Conservation (phyloP, 495 filamentous ascomycete genomes). For the Aspergillus avenaceus region DNA sequence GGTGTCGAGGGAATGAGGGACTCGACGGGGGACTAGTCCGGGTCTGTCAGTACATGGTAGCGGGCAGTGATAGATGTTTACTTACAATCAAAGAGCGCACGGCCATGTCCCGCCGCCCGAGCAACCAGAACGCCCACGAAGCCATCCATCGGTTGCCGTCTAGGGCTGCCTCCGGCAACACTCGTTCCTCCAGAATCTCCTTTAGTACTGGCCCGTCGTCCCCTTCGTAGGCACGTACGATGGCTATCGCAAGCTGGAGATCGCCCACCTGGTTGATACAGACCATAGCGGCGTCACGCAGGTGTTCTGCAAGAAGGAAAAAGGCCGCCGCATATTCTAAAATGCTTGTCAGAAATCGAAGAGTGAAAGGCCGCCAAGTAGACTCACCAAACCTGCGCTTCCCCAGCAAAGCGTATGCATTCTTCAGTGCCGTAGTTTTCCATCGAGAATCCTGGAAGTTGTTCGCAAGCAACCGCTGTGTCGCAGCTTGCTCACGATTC, state of each 20-base stretch:
- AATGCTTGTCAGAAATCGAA: constrained; percentile 6
- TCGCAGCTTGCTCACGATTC: constrained; percentile 80
- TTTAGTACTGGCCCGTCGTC: constrained; percentile 72
- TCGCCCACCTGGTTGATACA: constrained; percentile 82
- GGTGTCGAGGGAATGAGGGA: constrained; percentile 51
- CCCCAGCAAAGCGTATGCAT: constrained; percentile 93
- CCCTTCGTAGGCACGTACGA: constrained; percentile 85
- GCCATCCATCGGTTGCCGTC: constrained; percentile 92
- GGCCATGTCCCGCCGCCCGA: constrained; percentile 76
- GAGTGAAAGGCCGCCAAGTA: no score
- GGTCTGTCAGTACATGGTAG: constrained; percentile 1
- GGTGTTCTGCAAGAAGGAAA: constrained; percentile 84
- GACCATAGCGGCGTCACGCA: constrained; percentile 81
- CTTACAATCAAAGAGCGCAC: constrained; percentile 72
- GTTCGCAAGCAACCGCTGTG: constrained; percentile 71
- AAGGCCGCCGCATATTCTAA: constrained; percentile 92
- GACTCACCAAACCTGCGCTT: constrained; percentile 77
- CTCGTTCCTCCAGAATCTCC: constrained; percentile 71
- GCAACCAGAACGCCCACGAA: constrained; percentile 95
- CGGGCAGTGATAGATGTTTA: constrained; percentile 1
- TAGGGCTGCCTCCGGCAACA: constrained; percentile 70
- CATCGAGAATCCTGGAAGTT: constrained; percentile 84
- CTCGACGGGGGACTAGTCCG: constrained; percentile 66
- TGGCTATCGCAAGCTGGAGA: constrained; percentile 84
- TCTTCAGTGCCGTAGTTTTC: constrained; percentile 90